Evolutionary conservation across 345 rosid genomes (phyloP), one percentile per base, ranked within the genome.

Genomic region (Eucalyptus decipiens): DNA sequence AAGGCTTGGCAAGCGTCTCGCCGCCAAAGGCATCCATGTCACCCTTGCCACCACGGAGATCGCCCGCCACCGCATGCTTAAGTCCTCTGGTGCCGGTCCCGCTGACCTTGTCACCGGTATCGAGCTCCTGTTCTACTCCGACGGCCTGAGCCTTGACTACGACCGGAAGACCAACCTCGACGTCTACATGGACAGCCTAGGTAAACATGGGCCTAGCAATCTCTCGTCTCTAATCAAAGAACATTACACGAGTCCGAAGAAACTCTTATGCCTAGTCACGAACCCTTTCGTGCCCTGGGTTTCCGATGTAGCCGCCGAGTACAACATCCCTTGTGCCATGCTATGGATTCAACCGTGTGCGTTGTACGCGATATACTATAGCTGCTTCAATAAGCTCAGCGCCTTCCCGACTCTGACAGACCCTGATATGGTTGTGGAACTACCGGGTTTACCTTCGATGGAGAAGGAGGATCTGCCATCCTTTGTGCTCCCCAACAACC

Each of bases 261-360:
- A 89, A 60, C 92, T 95, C 50, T 87, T 86, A 87, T 93, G 95
- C 88, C 88, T 95, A 47, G 87, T 95, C 45, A 89, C 87, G 91
- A 94, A 90, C 48, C 94, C 95, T 2, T 95, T 94, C 86, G 90
- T 93, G 62, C 93, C 95, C 3, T 95, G 96, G 97, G 94, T 87
- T 3, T 88, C 88, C 86, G 92, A 94, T 49, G 95, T 93, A 13
- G 94, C 94, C 5, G n/a, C 60, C 15, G 90, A 90, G 24, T 92
- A 60, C 56, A 88, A 67, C 48, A 52, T 93, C 89, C 96, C 95
- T 7, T 92, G 92, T 76, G 95, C 95, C 58, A 88, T 94, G 92
- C 69, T 93, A 43, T 95, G 96, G 97, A 95, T 94, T 34, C 97
- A 95, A 50, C 93, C 96, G 1, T 93, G 93, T 54, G 89, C 96